A percentile compares a stretch with the other conserved stretches of the same genome.
Conservation (phyloP, 306 rosid genomes). For the Astragalus glycyphyllos region DNA sequence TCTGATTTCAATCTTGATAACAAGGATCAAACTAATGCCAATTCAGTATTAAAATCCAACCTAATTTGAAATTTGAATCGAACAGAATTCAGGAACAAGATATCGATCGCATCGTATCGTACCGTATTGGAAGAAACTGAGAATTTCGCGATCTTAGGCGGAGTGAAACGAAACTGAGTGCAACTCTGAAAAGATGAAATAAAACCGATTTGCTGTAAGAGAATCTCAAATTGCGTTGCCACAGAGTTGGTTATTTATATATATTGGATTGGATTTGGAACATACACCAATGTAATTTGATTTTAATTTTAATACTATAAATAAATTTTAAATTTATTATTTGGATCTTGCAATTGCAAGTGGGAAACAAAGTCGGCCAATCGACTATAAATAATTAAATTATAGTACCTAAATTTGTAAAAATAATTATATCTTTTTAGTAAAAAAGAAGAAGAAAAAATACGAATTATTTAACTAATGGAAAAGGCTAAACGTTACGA, state of each 20-base stretch:
- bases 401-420: no score
- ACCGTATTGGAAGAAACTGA: constrained; percentile 21
- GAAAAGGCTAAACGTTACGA: no score
- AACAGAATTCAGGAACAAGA: neutral
- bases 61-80: neutral
- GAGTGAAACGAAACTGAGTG: constrained; percentile 25
- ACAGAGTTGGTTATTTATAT: constrained; percentile 14
- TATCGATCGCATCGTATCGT: neutral
- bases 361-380: no score
- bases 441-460: no score
- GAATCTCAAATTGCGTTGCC: constrained; percentile 38
- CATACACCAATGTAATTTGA: neutral
- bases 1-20: neutral
- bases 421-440: no score
- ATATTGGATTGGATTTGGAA: neutral
- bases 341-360: no score
- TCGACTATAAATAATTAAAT: no score
- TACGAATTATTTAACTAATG: no score
- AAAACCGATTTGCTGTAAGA: neutral
- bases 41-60: neutral
- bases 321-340: no score
- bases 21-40: constrained; percentile 27
- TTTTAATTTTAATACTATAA: no score
- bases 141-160: constrained; percentile 17
- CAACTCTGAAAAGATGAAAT: constrained; percentile 19